Conservation (phyloP, 2,329 filamentous ascomycete genomes). For the Cucurbitaria berberidis region DNA sequence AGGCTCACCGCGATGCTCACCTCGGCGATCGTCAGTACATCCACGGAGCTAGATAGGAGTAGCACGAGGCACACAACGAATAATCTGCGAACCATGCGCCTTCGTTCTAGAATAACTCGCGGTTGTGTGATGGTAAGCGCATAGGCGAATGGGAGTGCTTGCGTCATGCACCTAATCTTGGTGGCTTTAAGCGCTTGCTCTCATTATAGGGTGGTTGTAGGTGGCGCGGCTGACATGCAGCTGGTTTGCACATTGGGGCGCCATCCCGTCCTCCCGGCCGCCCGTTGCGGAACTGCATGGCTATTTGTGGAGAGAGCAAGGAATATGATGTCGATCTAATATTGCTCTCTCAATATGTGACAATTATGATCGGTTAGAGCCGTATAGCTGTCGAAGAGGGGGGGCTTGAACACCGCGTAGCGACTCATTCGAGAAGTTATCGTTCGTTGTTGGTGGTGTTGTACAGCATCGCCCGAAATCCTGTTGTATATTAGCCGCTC, state of each 20-base stretch:
- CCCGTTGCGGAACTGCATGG: slow-evolving; percentile 6
- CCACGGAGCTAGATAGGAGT: slow-evolving; percentile 6
- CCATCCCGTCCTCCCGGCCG: slow-evolving; percentile 9
- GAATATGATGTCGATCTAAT: neutral
- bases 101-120: slow-evolving; percentile 11
- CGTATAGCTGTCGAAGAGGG: neutral
- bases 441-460: neutral
- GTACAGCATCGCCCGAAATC: neutral
- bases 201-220: slow-evolving; percentile 22
- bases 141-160: slow-evolving; percentile 9
- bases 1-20: slow-evolving; percentile 22
- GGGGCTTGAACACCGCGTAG: neutral
- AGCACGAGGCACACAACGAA: slow-evolving; percentile 2
- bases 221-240: slow-evolving; percentile 28
- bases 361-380: neutral
- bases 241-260: slow-evolving; percentile 10
- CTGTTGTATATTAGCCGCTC: neutral
- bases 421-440: neutral
- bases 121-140: slow-evolving; percentile 22
- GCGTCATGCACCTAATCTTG: slow-evolving; percentile 25
- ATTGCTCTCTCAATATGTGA: neutral
- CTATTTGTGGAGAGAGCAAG: neutral
- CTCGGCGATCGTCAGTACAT: slow-evolving; percentile 13
- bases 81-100: slow-evolving; percentile 6
- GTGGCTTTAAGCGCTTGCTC: slow-evolving; percentile 21